Conservation (phyloP, 1,284 basidiomycete genomes). For the Quambalaria eucalypti region DNA sequence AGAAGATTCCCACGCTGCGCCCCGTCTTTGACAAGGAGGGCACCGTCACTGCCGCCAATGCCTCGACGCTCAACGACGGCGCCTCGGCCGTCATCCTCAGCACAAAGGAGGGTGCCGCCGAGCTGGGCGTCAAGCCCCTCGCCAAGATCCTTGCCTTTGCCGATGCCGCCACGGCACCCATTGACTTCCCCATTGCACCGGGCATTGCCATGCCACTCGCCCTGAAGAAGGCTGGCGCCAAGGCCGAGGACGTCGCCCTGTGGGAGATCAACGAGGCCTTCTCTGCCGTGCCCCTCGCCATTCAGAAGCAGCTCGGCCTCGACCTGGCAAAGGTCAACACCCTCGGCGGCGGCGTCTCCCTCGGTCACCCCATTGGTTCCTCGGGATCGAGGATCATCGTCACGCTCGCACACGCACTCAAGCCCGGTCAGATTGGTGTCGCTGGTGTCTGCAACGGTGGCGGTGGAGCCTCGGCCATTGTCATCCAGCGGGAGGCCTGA, state of each 20-base stretch:
- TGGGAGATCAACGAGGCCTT: slow-evolving; percentile 83
- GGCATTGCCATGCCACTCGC: slow-evolving; percentile 83
- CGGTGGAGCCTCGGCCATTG: slow-evolving; percentile 45
- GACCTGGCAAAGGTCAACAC: slow-evolving; percentile 83
- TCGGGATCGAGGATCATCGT: slow-evolving; percentile 92
- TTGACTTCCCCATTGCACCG: slow-evolving; percentile 94
- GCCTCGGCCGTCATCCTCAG: slow-evolving; percentile 49
- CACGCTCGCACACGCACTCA: slow-evolving; percentile 79
- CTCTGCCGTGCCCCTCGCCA: slow-evolving; percentile 47
- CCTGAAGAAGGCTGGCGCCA: slow-evolving; percentile 74
- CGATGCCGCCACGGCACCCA: slow-evolving; percentile 89
- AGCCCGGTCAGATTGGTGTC: slow-evolving; percentile 91
- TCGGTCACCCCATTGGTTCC: slow-evolving; percentile 68
- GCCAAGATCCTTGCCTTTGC: slow-evolving; percentile 64
- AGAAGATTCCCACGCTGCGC: slow-evolving; percentile 48
- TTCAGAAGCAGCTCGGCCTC: slow-evolving; percentile 45
- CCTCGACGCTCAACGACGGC: slow-evolving; percentile 50
- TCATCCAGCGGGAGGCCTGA: slow-evolving; percentile 1
- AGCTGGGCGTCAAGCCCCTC: slow-evolving; percentile 47
- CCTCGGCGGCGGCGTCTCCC: slow-evolving; percentile 58
- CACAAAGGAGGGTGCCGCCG: slow-evolving; percentile 36
- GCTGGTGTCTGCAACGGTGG: slow-evolving; percentile 97
- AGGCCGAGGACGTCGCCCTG: slow-evolving; percentile 72
- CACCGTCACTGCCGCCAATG: slow-evolving; percentile 51
- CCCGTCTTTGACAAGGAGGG: slow-evolving; percentile 50